A percentile compares a stretch with the other conserved stretches of the same genome.
phyloP scores from a whole-genome alignment of 306 rosid genomes.

The Carpinus viminea region DNA sequence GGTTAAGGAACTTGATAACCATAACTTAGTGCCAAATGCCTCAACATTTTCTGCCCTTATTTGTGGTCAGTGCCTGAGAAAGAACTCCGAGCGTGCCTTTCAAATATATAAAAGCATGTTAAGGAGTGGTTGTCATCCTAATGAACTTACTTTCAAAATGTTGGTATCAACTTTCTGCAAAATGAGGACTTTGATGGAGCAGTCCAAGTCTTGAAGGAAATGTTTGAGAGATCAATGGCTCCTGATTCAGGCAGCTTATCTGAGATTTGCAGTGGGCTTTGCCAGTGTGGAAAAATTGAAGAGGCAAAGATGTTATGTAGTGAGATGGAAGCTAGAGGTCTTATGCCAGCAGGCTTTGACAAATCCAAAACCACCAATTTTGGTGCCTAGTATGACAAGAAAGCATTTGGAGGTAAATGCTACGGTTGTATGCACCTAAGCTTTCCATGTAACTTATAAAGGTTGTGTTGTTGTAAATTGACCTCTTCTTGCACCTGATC shows the following conservation, averaged over 20 bases:
- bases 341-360: slow-evolving; percentile 48
- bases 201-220: slow-evolving; percentile 60
- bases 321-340: slow-evolving; percentile 46
- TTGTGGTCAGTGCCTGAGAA: slow-evolving; percentile 63
- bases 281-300: slow-evolving; percentile 42
- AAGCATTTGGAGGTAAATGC: neutral
- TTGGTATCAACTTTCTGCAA: slow-evolving; percentile 54
- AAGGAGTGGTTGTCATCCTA: slow-evolving; percentile 60
- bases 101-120: slow-evolving; percentile 71
- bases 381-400: slow-evolving; percentile 3
- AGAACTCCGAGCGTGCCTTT: slow-evolving; percentile 66
- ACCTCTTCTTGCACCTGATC: neutral
- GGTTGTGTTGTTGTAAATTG: neutral
- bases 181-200: slow-evolving; percentile 81
- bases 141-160: slow-evolving; percentile 51
- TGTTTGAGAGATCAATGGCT: slow-evolving; percentile 51
- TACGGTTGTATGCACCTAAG: neutral
- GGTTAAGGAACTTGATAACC: slow-evolving; percentile 63
- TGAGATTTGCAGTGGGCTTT: no score
- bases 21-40: slow-evolving; percentile 62
- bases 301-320: slow-evolving; percentile 36
- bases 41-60: slow-evolving; percentile 82
- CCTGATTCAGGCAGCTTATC: slow-evolving; percentile 37
- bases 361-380: slow-evolving; percentile 21
- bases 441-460: neutral